Conservation (phyloP, 2,329 filamentous ascomycete species). For the Colletotrichum limetticola region DNA sequence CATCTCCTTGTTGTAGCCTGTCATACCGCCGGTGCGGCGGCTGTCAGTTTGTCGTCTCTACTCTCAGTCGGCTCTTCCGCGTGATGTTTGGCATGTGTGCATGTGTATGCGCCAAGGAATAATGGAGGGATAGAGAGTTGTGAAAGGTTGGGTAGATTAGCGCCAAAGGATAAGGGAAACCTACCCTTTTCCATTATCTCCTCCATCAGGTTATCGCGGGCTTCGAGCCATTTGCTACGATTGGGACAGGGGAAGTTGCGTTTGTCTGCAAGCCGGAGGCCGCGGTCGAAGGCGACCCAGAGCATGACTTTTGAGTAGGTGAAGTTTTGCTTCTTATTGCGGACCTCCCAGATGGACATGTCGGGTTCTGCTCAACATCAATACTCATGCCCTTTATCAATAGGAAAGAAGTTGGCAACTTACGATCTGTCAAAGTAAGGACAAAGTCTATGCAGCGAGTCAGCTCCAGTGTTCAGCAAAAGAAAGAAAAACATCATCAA, state of each 20-base stretch:
- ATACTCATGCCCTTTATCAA: slow-evolving; percentile 18
- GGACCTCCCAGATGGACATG: slow-evolving; percentile 88
- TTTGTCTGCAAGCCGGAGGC: slow-evolving; percentile 78
- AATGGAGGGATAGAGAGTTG: neutral
- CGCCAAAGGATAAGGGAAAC: too few species aligned
- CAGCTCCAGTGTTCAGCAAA: neutral
- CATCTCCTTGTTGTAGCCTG: slow-evolving; percentile 76
- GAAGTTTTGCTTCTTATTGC: slow-evolving; percentile 80
- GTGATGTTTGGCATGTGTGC: too few species aligned
- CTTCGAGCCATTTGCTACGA: slow-evolving; percentile 71
- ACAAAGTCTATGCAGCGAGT: slow-evolving; percentile 67
- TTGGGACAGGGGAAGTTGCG: slow-evolving; percentile 80
- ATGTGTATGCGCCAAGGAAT: too few species aligned
- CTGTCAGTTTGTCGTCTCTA: neutral
- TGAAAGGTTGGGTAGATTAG: neutral
- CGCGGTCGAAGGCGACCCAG: slow-evolving; percentile 84
- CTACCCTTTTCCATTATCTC: slow-evolving; percentile 78
- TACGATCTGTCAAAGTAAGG: slow-evolving; percentile 71
- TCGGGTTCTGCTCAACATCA: slow-evolving; percentile 64
- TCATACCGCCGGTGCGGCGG: neutral
- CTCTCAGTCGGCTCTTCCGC: neutral
- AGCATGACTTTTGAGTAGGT: slow-evolving; percentile 87
- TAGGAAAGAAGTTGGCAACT: slow-evolving; percentile 24
- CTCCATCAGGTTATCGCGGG: slow-evolving; percentile 76
- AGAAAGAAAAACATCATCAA: neutral